Evolutionary conservation across 1,139 yeast genomes (phyloP).

Genomic region (Suhomyces terraborum): DNA sequence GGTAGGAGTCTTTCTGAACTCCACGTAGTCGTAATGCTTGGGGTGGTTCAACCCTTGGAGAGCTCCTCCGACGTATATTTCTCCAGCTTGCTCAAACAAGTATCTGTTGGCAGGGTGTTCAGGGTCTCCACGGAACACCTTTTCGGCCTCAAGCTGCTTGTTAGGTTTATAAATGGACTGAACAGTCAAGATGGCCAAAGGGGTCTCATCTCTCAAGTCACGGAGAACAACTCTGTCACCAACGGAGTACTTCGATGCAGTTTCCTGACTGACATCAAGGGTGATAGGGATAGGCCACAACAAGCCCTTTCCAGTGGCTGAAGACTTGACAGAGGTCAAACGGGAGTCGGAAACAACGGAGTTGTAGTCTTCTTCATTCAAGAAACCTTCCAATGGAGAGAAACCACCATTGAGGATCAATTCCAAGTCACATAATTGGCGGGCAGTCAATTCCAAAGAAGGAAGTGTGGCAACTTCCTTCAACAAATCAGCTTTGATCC

Average conservation of each 20-base stretch:
- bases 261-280: conserved; percentile 66
- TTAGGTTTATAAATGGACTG: conserved; percentile 81
- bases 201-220: conserved; percentile 80
- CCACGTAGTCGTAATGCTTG: conserved; percentile 87
- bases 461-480: conserved; percentile 53
- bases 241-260: conserved; percentile 48
- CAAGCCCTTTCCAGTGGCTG: conserved; percentile 54
- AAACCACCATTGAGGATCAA: conserved; percentile 92
- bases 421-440: conserved; percentile 93
- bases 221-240: conserved; percentile 73
- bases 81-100: conserved; percentile 74
- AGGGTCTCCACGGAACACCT: conserved; percentile 94
- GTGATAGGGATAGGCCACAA: conserved; percentile 95
- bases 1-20: conserved; percentile 84
- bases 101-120: conserved; percentile 93
- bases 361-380: conserved; percentile 76
- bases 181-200: conserved; percentile 79
- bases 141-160: conserved; percentile 74
- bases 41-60: conserved; percentile 83
- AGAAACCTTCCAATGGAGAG: conserved; percentile 87
- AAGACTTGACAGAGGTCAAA: conserved; percentile 52
- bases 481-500: conserved; percentile 56
- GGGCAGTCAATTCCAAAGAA: conserved; percentile 66
- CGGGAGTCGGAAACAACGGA: conserved; percentile 80
- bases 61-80: conserved; percentile 83